Evolutionary conservation across 768 basidiomycete species (phyloP), one percentile per base, ranked within the genome.

Genomic region (Lactifluus volemus): DNA sequence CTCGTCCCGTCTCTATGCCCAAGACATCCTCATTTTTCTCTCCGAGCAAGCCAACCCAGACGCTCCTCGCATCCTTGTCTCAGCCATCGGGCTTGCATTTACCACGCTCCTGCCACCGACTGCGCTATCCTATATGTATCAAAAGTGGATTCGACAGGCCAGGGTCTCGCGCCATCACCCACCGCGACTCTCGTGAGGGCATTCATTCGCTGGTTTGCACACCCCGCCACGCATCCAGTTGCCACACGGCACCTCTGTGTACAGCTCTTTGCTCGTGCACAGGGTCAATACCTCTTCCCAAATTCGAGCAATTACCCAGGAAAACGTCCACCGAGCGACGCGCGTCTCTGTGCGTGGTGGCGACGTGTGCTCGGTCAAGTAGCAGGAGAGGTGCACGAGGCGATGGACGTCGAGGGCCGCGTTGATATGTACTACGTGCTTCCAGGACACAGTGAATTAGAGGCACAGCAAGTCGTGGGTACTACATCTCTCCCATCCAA

Each of bases 91-190:
- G 61, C 56, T 32, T 55, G 48, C 15, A 2, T 60, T 25, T 60
- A 60, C n/a, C 53, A 55, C 17, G 59, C 59, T 5, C 53, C 59
- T 41, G 30, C 59, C 29, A 60, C 59, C 38, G 59, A 60, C 14
- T 60, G 39, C n/a, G 59, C 59, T 19, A 55, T 60, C 48, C 48
- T 60, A 36, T 97, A 98, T 72, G 78, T 99, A 54, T 90, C 91
- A 52, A 99, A 99, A 74, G 85, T 97, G 55, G 97, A 99, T 71
- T 85, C 93, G 12, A 92, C 95, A 0, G 95, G 95, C 0, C 85
- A 94, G 70, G 80, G 77, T 9, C 70, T 68, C 29, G 63, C 72
- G 4, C 88, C 85, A 0, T 81, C 86, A 44, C 89, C 89, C 3
- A 92, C 93, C 2, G 73, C 81, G 4, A 69, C 79, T 12, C 81